A percentile compares a stretch with the other conserved stretches of the same genome.
Conservation (phyloP, 2,329 filamentous ascomycete genomes). For the Colletotrichum caudatum region DNA sequence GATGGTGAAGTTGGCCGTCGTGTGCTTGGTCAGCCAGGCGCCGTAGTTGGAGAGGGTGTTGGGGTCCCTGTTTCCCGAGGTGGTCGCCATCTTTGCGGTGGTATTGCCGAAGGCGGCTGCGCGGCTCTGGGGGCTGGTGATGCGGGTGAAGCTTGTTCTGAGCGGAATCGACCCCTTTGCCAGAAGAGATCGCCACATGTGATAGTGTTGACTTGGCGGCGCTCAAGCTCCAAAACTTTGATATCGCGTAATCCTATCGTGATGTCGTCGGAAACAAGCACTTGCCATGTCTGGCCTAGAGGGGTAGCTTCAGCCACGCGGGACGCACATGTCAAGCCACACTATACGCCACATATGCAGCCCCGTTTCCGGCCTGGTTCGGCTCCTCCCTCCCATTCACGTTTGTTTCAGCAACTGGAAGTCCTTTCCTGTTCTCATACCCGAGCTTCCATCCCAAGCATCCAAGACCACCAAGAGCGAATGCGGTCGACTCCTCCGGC, state of each 20-base stretch:
- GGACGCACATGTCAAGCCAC: not conserved
- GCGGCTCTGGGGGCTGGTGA: conserved; percentile 14
- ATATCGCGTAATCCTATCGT: conserved; percentile 34
- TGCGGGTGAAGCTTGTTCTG: conserved; percentile 32
- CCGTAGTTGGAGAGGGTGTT: conserved; percentile 94
- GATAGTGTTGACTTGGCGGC: conserved; percentile 22
- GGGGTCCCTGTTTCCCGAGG: conserved; percentile 73
- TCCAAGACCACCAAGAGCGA: not conserved
- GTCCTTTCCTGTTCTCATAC: not conserved
- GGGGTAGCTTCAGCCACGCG: conserved; percentile 37
- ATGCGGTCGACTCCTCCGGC: not conserved
- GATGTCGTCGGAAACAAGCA: conserved; percentile 36
- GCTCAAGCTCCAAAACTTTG: conserved; percentile 34
- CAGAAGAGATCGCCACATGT: conserved; percentile 41
- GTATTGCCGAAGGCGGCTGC: conserved; percentile 28
- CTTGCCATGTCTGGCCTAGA: conserved; percentile 39
- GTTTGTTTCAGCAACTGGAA: conserved; percentile 27
- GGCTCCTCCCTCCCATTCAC: not conserved
- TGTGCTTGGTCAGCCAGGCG: conserved; percentile 87
- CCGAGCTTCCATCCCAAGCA: conserved; percentile 16
- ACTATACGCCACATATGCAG: conserved; percentile 5
- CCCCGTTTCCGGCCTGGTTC: conserved; percentile 3
- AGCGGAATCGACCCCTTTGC: conserved; percentile 37
- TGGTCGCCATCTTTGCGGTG: conserved; percentile 42
- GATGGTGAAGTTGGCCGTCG: conserved; percentile 82